Evolutionary conservation across 1,139 yeast species (phyloP).

Genomic region (Nakaseomyces delphensis): DNA sequence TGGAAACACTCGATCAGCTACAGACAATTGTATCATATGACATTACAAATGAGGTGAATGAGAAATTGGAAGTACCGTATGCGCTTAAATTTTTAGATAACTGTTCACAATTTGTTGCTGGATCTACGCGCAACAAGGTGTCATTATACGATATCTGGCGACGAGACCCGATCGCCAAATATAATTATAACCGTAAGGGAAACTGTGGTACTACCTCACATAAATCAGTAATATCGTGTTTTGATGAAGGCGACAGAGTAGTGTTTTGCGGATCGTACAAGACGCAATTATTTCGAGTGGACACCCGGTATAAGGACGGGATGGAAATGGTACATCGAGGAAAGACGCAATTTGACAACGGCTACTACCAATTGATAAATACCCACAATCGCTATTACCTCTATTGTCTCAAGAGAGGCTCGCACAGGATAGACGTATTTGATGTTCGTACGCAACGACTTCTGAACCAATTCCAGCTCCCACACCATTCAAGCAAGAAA

Average conservation of each 20-base stretch:
- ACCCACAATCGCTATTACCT: slow-evolving; percentile 25
- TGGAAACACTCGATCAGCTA: neutral
- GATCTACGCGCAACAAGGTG: slow-evolving; percentile 22
- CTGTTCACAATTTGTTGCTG: slow-evolving; percentile 18
- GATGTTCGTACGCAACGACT: slow-evolving; percentile 17
- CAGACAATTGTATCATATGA: slow-evolving; percentile 15
- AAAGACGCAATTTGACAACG: slow-evolving; percentile 13
- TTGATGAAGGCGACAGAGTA: slow-evolving; percentile 14
- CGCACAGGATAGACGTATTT: slow-evolving; percentile 19
- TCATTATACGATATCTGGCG: slow-evolving; percentile 20
- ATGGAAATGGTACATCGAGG: neutral
- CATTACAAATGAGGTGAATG: slow-evolving; percentile 18
- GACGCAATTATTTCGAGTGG: slow-evolving; percentile 22
- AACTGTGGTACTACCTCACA: slow-evolving; percentile 8
- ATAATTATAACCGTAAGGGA: neutral
- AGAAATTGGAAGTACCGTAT: slow-evolving; percentile 20
- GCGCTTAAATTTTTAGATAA: slow-evolving; percentile 14
- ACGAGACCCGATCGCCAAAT: slow-evolving; percentile 13
- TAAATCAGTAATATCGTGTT: slow-evolving; percentile 24
- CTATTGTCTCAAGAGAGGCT: slow-evolving; percentile 22
- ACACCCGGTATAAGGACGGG: slow-evolving; percentile 12
- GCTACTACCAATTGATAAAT: slow-evolving; percentile 22
- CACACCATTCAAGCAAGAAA: neutral
- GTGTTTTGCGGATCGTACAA: slow-evolving; percentile 23
- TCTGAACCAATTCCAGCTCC: slow-evolving; percentile 12